Conservation (phyloP, 805 yeast genomes). For the Saturnispora kantuleensis region DNA sequence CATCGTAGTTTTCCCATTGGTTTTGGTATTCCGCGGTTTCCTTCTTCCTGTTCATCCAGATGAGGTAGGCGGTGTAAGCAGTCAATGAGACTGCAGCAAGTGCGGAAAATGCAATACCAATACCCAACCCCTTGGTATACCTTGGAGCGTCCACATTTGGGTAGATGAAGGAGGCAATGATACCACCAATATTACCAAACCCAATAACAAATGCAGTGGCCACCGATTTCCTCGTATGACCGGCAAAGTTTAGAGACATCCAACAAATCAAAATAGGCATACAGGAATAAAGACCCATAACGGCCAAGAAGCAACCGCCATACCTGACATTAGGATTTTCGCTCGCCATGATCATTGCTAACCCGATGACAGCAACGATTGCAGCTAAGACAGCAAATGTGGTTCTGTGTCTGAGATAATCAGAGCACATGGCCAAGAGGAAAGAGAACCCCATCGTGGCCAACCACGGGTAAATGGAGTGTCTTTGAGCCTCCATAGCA, state of each 20-base stretch:
- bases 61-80: conserved; percentile 24
- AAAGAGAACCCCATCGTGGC: conserved; percentile 60
- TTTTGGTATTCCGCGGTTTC: conserved; percentile 22
- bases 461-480: conserved; percentile 82
- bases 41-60: conserved; percentile 28
- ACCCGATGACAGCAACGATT: conserved; percentile 40
- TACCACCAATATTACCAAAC: conserved; percentile 69
- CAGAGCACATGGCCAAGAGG: conserved; percentile 52
- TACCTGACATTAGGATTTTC: conserved; percentile 35
- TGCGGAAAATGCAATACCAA: conserved; percentile 38
- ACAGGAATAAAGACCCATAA: conserved; percentile 48
- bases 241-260: conserved; percentile 53
- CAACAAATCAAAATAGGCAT: conserved; percentile 66
- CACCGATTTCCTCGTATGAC: conserved; percentile 49
- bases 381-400: conserved; percentile 30
- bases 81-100: conserved; percentile 30
- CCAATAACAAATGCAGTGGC: conserved; percentile 50
- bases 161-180: conserved; percentile 51
- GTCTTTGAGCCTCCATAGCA: conserved; percentile 64
- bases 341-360: conserved; percentile 43
- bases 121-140: conserved; percentile 44
- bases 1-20: conserved; percentile 21
- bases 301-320: conserved; percentile 55
- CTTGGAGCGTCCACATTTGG: conserved; percentile 46
- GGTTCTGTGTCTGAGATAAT: conserved; percentile 38